A percentile compares a stretch with the other conserved stretches of the same genome.
Conservation (phyloP, 371 early-diverging fungal species). For the Mucor mucedo region DNA sequence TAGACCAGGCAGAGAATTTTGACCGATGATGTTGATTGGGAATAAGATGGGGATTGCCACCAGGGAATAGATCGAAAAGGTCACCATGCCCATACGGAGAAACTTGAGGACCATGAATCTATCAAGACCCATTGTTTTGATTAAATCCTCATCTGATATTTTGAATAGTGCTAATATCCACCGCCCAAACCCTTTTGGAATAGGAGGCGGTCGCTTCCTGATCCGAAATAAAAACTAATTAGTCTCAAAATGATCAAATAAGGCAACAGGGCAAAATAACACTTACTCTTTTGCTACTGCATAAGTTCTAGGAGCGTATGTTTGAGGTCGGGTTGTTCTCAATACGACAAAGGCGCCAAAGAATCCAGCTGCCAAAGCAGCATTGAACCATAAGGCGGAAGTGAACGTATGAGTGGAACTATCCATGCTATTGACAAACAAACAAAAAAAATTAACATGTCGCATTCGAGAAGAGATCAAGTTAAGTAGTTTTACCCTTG, state of each 20-base stretch:
- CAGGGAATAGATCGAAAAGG: constrained; percentile 62
- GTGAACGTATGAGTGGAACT: constrained; percentile 62
- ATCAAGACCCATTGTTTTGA: constrained; percentile 73
- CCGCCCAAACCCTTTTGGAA: constrained; percentile 53
- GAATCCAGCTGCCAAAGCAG: constrained; percentile 57
- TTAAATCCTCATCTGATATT: constrained; percentile 61
- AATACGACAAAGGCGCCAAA: constrained; percentile 65
- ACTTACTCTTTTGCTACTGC: constrained; percentile 64
- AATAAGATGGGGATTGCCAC: constrained; percentile 69
- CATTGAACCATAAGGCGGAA: constrained; percentile 73
- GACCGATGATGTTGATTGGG: constrained; percentile 66
- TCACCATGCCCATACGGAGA: constrained; percentile 61
- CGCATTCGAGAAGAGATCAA: background rate
- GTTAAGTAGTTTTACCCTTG: constrained; percentile 3
- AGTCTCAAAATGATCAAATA: background rate
- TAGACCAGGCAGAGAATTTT: constrained; percentile 46
- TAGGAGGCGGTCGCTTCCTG: constrained; percentile 64
- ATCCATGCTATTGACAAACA: constrained; percentile 39
- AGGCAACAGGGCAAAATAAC: no score
- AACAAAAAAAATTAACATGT: constrained; percentile 2
- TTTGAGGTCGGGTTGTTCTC: constrained; percentile 57
- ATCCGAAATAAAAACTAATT: background rate
- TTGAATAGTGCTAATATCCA: constrained; percentile 70
- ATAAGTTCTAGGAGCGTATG: constrained; percentile 76
- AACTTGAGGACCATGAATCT: constrained; percentile 81